phyloP scores from a whole-genome alignment of 1,284 basidiomycete genomes.

The Cryptococcus maquisensis region DNA sequence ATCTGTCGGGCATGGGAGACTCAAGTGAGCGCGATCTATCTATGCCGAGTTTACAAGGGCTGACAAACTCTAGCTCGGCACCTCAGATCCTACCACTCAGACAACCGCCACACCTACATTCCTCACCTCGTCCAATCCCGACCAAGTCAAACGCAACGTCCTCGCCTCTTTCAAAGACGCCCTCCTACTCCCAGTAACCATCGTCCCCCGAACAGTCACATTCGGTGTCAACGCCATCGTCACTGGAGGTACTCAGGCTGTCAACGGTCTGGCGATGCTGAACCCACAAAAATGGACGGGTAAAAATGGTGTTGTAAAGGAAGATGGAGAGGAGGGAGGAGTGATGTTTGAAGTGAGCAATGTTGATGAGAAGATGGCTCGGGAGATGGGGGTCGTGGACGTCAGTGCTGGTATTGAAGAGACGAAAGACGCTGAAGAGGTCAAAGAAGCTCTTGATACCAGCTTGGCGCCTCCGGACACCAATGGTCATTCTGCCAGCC shows the following conservation, averaged over 20 bases:
- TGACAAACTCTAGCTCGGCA: neutral
- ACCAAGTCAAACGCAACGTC: slow-evolving; percentile 86
- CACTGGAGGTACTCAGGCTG: slow-evolving; percentile 64
- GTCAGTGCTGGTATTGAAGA: slow-evolving; percentile 12
- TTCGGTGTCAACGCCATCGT: slow-evolving; percentile 67
- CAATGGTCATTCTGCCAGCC: neutral
- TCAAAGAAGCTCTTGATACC: slow-evolving; percentile 7
- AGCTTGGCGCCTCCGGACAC: slow-evolving; percentile 13
- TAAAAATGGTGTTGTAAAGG: slow-evolving; percentile 21
- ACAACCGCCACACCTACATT: slow-evolving; percentile 55
- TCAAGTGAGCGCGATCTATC: slow-evolving; percentile 13
- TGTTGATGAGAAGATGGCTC: slow-evolving; percentile 8
- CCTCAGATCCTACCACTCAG: slow-evolving; percentile 14
- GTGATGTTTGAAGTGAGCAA: slow-evolving; percentile 59
- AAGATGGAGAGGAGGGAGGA: slow-evolving; percentile 16
- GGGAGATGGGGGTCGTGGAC: neutral
- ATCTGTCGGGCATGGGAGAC: slow-evolving; percentile 76
- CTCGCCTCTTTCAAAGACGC: slow-evolving; percentile 86
- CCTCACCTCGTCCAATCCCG: slow-evolving; percentile 78
- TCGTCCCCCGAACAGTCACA: slow-evolving; percentile 78
- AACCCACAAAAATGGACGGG: slow-evolving; percentile 76
- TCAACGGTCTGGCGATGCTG: slow-evolving; percentile 77
- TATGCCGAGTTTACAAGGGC: neutral
- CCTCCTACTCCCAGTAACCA: slow-evolving; percentile 87
- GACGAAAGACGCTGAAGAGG: neutral